These are phyloP conservation scores for Syzygium aromaticum DNA, from an alignment of 345 rosid species.

Conservation along the genomic window DNA sequence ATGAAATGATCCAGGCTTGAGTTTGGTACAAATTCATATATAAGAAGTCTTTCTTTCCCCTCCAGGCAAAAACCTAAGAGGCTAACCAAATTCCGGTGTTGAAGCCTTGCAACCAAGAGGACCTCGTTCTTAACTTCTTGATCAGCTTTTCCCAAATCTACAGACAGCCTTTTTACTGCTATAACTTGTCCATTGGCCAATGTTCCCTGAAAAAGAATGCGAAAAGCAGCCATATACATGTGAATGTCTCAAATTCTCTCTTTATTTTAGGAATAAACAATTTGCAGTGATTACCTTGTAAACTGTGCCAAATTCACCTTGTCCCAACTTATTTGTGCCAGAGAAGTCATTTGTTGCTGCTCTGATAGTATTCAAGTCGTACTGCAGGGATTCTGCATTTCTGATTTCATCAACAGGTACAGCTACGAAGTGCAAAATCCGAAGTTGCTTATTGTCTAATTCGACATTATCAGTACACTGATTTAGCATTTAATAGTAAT, in stretches of 20 bases:
- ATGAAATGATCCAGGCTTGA: neutral
- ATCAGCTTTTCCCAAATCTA: neutral
- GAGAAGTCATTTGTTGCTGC: slow-evolving; percentile 20
- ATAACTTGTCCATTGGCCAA: neutral
- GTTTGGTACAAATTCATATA: neutral
- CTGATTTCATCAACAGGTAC: neutral
- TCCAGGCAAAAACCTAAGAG: neutral
- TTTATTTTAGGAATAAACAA: neutral
- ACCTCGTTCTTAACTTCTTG: neutral
- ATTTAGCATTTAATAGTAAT: neutral
- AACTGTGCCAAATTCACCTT: slow-evolving; percentile 4
- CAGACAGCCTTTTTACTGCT: neutral
- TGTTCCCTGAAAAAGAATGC: neutral
- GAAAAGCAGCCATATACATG: neutral
- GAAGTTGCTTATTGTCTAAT: neutral
- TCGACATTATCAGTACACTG: neutral
- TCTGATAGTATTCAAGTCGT: slow-evolving; percentile 7
- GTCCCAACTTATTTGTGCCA: slow-evolving; percentile 7
- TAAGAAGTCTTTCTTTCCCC: neutral
- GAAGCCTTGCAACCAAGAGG: neutral
- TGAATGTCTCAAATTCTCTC: neutral
- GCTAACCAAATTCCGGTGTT: neutral
- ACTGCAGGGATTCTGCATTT: neutral
- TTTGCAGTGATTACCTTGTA: neutral
- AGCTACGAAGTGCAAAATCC: neutral